phyloP scores from a whole-genome alignment of 768 basidiomycete genomes.

The Tricholoma sp. region DNA sequence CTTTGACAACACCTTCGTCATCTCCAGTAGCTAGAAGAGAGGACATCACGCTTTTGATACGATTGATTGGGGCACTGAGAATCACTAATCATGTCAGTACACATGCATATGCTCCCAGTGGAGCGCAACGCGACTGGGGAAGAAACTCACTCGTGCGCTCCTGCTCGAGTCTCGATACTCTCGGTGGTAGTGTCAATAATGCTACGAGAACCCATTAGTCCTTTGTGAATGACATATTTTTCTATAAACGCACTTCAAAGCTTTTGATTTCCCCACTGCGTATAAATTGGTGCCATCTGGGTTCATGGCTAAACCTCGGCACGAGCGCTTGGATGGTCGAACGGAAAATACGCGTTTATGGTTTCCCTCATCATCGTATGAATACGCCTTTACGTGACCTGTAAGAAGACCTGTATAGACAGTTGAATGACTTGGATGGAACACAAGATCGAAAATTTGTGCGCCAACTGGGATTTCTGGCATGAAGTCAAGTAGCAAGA shows the following conservation, averaged over 20 bases:
- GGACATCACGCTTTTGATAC: slow-evolving; percentile 66
- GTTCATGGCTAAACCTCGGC: slow-evolving; percentile 66
- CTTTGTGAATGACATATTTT: neutral
- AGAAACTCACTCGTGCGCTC: slow-evolving; percentile 63
- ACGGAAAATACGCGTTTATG: slow-evolving; percentile 54
- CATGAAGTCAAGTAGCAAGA: slow-evolving; percentile 23
- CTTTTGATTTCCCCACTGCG: slow-evolving; percentile 77
- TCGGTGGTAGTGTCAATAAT: slow-evolving; percentile 65
- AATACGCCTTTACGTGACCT: slow-evolving; percentile 78
- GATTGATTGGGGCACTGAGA: slow-evolving; percentile 77
- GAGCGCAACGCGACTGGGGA: slow-evolving; percentile 1
- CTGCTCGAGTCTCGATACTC: slow-evolving; percentile 39
- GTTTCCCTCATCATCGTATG: slow-evolving; percentile 68
- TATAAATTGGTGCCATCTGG: slow-evolving; percentile 67
- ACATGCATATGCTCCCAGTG: slow-evolving; percentile 1
- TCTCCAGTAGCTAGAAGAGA: slow-evolving; percentile 83
- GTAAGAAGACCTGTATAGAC: slow-evolving; percentile 78
- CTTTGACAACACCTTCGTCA: slow-evolving; percentile 93
- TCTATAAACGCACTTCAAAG: slow-evolving; percentile 58
- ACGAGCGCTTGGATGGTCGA: slow-evolving; percentile 79
- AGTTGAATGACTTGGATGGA: slow-evolving; percentile 70
- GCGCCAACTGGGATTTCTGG: slow-evolving; percentile 64
- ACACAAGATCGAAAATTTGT: slow-evolving; percentile 87
- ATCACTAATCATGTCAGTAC: slow-evolving; percentile 28
- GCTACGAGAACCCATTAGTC: slow-evolving; percentile 30